Percentiles rank a stretch among this genome's conserved stretches.
Conservation (phyloP, 2,329 filamentous ascomycete species). For the Gliomastix tumulicola region DNA sequence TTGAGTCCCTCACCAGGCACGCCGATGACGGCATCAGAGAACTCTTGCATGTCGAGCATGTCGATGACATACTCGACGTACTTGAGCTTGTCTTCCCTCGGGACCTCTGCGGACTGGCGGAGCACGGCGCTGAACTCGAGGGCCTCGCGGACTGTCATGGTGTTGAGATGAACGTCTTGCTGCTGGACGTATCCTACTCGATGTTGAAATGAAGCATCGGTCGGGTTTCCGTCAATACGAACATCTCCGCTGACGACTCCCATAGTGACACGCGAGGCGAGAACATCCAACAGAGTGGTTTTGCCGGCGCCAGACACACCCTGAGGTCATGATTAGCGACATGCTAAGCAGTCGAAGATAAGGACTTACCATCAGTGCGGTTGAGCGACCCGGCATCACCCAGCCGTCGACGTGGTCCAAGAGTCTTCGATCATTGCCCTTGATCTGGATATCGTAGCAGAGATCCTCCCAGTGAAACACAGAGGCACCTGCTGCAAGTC, state of each 20-base stretch:
- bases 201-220: conserved; percentile 60
- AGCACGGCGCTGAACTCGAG: conserved; percentile 27
- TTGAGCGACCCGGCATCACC: conserved; percentile 65
- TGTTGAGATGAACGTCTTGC: conserved; percentile 35
- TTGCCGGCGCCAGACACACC: conserved; percentile 38
- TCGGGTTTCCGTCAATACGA: conserved; percentile 55
- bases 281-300: conserved; percentile 53
- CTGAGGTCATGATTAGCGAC: conserved; percentile 33
- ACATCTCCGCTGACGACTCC: conserved; percentile 61
- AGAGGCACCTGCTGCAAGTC: conserved; percentile 4
- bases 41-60: conserved; percentile 44
- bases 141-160: conserved; percentile 32
- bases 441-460: conserved; percentile 64
- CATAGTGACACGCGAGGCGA: conserved; percentile 61
- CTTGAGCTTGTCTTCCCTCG: conserved; percentile 34
- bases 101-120: conserved; percentile 30
- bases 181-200: conserved; percentile 65
- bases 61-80: conserved; percentile 44
- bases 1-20: conserved; percentile 29
- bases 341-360: too few species aligned
- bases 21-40: conserved; percentile 40
- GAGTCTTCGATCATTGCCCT: conserved; percentile 55
- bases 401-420: conserved; percentile 64
- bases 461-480: conserved; percentile 65
- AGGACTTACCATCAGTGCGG: conserved; percentile 66